Percentiles rank a stretch among this genome's conserved stretches.
Evolutionary conservation across 2,329 filamentous ascomycete species (phyloP).

Genomic region (Dryadomyces sulphureus): DNA sequence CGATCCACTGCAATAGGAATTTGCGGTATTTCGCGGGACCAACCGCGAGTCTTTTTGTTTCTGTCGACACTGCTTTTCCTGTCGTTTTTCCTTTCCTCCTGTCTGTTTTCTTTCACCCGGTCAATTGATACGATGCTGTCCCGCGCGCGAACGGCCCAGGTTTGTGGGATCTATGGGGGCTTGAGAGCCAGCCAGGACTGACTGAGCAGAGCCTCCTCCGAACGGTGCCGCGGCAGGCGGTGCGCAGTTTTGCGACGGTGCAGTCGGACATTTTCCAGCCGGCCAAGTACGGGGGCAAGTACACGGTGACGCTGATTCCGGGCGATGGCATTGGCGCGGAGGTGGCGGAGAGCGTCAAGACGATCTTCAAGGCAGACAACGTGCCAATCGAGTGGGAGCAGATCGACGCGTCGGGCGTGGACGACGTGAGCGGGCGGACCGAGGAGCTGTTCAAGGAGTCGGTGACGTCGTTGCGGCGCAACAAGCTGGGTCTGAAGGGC

Average conservation of each 20-base stretch:
- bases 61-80: neutral
- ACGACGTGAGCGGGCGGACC: constrained; percentile 62
- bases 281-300: constrained; percentile 97
- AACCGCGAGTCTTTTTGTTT: neutral
- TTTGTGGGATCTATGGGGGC: no score
- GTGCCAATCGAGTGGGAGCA: constrained; percentile 98
- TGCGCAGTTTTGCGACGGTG: constrained; percentile 60
- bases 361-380: constrained; percentile 98
- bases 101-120: neutral
- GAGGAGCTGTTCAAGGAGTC: constrained; percentile 94
- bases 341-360: constrained; percentile 96
- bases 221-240: constrained; percentile 25
- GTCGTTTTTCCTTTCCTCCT: neutral
- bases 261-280: constrained; percentile 97
- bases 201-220: constrained; percentile 33
- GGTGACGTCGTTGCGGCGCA: constrained; percentile 87
- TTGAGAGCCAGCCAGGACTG: no score
- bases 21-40: constrained; percentile 8
- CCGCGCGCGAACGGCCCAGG: constrained; percentile 41
- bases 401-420: constrained; percentile 85
- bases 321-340: constrained; percentile 98
- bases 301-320: constrained; percentile 96
- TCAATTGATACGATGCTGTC: constrained; percentile 37
- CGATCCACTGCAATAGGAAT: neutral
- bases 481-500: constrained; percentile 98